Base-by-base conservation (phyloP, 139 green algal genomes). In the Bryopsis sp. region DNA sequence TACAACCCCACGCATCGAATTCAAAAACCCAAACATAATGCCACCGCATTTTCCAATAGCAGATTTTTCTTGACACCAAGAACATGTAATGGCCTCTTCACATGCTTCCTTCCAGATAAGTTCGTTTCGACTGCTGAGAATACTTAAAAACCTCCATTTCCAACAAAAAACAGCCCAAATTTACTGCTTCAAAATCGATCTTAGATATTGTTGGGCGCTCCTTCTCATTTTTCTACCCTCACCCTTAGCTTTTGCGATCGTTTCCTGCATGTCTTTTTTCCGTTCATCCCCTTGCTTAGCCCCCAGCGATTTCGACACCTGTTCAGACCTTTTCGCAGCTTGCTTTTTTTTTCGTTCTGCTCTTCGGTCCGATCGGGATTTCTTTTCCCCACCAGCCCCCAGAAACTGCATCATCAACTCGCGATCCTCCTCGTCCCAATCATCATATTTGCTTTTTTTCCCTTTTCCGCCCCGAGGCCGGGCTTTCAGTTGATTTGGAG, bases 381-480 rank as follows among this genome's bases (percentile, higher is more conserved):
- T 89, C 77, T 92, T 88, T n/a, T 81, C 61, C 19, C 86, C 86
- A 48, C 70, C 77, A 47, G 82, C 73, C 29, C 64, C 76, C 29
- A 94, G 73, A 43, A 91, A 32, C 36, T 78, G 47, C 71, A 89
- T 74, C 0, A 86, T 87, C 58, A 97, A 75, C 64, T 80, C 58
- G 2, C 86, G 75, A 66, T 98, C 92, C 70, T 97, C 91, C 63
- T 95, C 86, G 66, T 98, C 94, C 80, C 97, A 70, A 22, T 36
- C 1, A 5, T 61, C 33, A 5, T 61, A 7, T 31, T 61, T 61
- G 48, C 19, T 5, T 26, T 61, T 61, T 26, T 61, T 61, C 48
- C 43, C 43, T 50, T 11, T 50, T 50, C 11, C 11, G 43, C 11
- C 43, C 11, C 11, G 7, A 1, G 1, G 29, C 15, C 22, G 15